Evolutionary conservation across 805 yeast species (phyloP), one percentile per base, ranked within the genome.

Genomic region (Schwanniomyces occidentalis): DNA sequence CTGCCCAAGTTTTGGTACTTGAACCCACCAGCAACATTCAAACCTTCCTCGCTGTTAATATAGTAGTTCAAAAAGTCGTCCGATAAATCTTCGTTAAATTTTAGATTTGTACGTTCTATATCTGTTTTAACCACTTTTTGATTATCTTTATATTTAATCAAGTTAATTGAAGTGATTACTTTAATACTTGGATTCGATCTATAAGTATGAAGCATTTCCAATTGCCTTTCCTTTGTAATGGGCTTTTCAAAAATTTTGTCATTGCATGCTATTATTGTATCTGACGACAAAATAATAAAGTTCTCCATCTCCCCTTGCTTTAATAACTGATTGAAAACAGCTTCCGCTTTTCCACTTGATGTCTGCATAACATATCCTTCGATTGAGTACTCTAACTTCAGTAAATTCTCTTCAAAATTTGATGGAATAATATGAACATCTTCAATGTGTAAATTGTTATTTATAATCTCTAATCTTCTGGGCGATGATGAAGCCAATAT

Each of bases 1-100:
- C 84, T 79, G 2, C 95, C 93, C 7, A 56, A 54, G 0, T 82
- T 85, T 59, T 91, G 98, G 40, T 84, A 80, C 48, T 80, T 80
- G 63, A 86, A 90, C 1, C 99, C 99, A 5, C 97, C 99, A 2
- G 98, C 96, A 1, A 86, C 97, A 30, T 73, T 73, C 6, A 69
- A 37, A 1, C 93, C 98, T 54, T 91, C 97, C 15, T 73, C 82
- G 2, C 80, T 63, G 2, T 70, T 71, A 8, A 85, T 82, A 56
- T 91, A 91, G 10, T 69, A 63, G 16, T 72, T 51, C 4, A 91
- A 50, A 24, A 81, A 65, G n/a, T 68, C 76, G 44, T 77, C 78
- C 1, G 79, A 69, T 9, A 80, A 58, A 1, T 52, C 38, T 6
- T 61, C 43, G 29, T 48, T 57, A 28, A 80, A 66, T 37, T 77